Conservation (phyloP, 1,139 yeast genomes). For the Pneumocystis wakefieldiae region DNA sequence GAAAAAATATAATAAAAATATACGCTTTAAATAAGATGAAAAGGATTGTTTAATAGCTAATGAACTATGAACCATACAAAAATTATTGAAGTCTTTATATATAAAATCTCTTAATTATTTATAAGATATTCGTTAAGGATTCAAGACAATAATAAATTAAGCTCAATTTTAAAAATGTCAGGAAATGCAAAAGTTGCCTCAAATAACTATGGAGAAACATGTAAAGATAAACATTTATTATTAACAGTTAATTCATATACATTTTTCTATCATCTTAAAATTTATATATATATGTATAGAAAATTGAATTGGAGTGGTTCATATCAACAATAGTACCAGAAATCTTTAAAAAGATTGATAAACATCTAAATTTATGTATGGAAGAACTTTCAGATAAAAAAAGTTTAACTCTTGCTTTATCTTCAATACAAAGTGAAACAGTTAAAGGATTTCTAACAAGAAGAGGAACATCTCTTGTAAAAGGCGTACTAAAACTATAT, state of each 20-base stretch:
- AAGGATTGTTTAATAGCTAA: too few relatives aligned
- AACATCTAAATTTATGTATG: conserved; percentile 4
- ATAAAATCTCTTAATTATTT: too few relatives aligned
- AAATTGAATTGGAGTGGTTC: conserved; percentile 6
- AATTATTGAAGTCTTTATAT: too few relatives aligned
- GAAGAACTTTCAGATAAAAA: conserved; percentile 4
- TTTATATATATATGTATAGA: not conserved
- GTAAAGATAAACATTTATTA: too few relatives aligned
- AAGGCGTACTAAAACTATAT: conserved; percentile 1
- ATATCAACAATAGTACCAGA: conserved; percentile 6
- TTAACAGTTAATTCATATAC: too few relatives aligned
- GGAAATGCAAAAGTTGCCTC: not conserved
- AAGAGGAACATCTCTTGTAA: conserved; percentile 5
- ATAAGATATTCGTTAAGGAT: too few relatives aligned
- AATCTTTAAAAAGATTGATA: not conserved
- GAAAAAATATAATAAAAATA: too few relatives aligned
- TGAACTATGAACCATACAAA: too few relatives aligned
- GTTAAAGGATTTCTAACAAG: conserved; percentile 9
- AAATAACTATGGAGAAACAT: too few relatives aligned
- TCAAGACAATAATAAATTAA: too few relatives aligned
- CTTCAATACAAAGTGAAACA: conserved; percentile 8
- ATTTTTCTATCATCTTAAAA: not conserved
- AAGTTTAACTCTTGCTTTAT: conserved; percentile 4
- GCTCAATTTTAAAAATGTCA: not conserved
- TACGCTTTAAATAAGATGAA: too few relatives aligned